Base-by-base conservation (phyloP, 306 rosid species). In the Ormosia emarginata region DNA sequence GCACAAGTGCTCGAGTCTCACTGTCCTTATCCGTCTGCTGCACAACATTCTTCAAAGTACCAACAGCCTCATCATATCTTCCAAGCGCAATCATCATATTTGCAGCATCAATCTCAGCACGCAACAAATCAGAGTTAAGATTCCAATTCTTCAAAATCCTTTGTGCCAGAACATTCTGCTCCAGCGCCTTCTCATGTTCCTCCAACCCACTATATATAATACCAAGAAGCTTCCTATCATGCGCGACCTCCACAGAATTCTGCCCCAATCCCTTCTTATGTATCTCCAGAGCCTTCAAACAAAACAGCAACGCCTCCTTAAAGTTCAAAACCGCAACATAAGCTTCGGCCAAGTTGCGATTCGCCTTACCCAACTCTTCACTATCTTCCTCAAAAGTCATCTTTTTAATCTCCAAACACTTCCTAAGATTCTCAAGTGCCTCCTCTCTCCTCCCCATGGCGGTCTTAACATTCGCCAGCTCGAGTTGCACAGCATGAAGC, bases 371-470 rank as follows among this genome's bases (percentile, higher is more conserved):
- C 79, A 95, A 65, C 52, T 93, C 98, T 10, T 49, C 78, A 85
- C 92, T 86, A 70, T 86, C 97, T 77, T 89, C 81, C 91, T 90
- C 93, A 85, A 93, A 87, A 79, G 90, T 93, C 77, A 66, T 81
- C 85, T 93, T 95, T 84, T 93, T 93, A 78, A 95, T 95, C 78
- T 90, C 95, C 75, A 95, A 81, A 89, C 98, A 95, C 91, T 83
- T 90, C 77, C 81, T 87, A 68, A 91, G 93, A 89, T 91, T 88
- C 63, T 56, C 93, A 49, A 95, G 85, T 10, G 97, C 98, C 89
- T 95, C 98, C 78, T 93, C 98, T 80, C 98, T 93, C 88, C 97
- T 88, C 62, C 98, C 98, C 97, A 91, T 86, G 24, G 94, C 98
- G 0, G 80, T 95, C 88, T 93, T 93, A 49, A 88, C 98, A 87